Evolutionary conservation across 2,329 filamentous ascomycete genomes (phyloP).

Genomic region (Pseudogymnoascus sp.): DNA sequence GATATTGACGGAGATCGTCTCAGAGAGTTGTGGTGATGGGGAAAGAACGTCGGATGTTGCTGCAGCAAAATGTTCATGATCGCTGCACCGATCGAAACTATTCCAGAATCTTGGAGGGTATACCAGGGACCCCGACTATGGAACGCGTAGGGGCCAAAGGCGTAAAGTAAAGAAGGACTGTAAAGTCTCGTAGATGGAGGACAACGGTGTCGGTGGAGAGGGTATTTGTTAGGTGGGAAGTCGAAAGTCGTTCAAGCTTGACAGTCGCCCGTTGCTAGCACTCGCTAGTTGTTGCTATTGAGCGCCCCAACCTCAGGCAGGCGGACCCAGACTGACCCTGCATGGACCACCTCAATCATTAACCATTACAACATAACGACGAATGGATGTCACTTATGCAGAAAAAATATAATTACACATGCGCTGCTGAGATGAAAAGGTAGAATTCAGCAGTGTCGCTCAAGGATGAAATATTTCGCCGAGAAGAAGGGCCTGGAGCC

Average conservation of each 20-base stretch:
- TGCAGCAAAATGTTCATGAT: slow-evolving; percentile 56
- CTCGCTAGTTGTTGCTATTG: slow-evolving; percentile 7
- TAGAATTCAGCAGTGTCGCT: not conserved
- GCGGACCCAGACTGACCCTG: not conserved
- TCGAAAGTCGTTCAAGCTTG: not conserved
- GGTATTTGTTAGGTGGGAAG: not conserved
- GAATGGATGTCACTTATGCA: not conserved
- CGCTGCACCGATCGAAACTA: slow-evolving; percentile 15
- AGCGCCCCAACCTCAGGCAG: not conserved
- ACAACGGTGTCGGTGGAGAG: not conserved
- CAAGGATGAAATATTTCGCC: not conserved
- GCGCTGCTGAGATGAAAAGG: not conserved
- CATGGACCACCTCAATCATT: not conserved
- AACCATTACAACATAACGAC: not conserved
- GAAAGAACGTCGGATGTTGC: slow-evolving; percentile 50
- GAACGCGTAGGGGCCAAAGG: slow-evolving; percentile 2
- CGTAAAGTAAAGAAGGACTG: not conserved
- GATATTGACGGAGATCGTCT: slow-evolving; percentile 47
- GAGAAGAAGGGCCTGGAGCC: not conserved
- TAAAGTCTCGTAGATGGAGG: slow-evolving; percentile 1
- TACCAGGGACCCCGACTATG: not conserved
- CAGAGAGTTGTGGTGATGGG: slow-evolving; percentile 45
- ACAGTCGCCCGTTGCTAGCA: not conserved
- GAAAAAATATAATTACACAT: not conserved
- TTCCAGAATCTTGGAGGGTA: slow-evolving; percentile 1